Evolutionary conservation across 805 yeast genomes (phyloP).

Genomic region (Yamadazyma sp.): DNA sequence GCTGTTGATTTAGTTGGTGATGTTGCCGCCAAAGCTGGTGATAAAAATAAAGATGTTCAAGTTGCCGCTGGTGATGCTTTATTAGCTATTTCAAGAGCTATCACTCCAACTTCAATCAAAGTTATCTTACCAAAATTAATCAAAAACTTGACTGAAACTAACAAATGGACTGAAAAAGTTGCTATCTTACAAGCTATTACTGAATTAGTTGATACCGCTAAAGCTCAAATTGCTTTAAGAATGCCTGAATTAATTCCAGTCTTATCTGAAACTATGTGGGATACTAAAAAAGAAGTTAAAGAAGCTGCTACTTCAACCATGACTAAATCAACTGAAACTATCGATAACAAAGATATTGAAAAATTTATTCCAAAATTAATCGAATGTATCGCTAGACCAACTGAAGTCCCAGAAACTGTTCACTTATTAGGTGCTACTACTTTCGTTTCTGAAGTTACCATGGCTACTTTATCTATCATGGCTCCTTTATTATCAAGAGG

Average conservation of each 20-base stretch:
- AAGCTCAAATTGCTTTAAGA: conserved; percentile 94
- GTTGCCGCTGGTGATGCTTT: conserved; percentile 75
- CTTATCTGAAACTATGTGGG: conserved; percentile 99
- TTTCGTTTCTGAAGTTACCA: conserved; percentile 98
- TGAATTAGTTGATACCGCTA: conserved; percentile 88
- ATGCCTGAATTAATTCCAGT: conserved; percentile 99
- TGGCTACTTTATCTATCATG: conserved; percentile 99
- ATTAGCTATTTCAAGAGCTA: conserved; percentile 69
- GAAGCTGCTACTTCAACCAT: conserved; percentile 93
- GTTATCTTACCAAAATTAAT: conserved; percentile 80
- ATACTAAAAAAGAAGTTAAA: conserved; percentile 98
- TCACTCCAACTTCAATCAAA: conserved; percentile 94
- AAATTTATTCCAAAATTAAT: conserved; percentile 98
- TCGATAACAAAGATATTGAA: conserved; percentile 99
- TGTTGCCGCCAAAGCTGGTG: conserved; percentile 81
- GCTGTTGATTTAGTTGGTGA: conserved; percentile 72
- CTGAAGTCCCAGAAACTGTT: conserved; percentile 97
- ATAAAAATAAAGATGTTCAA: conserved; percentile 77
- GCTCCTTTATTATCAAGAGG: conserved; percentile 98
- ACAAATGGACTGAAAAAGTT: conserved; percentile 98
- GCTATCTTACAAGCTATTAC: conserved; percentile 83
- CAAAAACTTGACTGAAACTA: conserved; percentile 60
- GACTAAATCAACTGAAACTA: conserved; percentile 94
- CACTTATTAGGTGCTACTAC: conserved; percentile 99
- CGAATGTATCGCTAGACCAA: conserved; percentile 94